Evolutionary conservation across 164 flowering plant genomes (phyloP).

Genomic region (Magnolia kwangsiensis): DNA sequence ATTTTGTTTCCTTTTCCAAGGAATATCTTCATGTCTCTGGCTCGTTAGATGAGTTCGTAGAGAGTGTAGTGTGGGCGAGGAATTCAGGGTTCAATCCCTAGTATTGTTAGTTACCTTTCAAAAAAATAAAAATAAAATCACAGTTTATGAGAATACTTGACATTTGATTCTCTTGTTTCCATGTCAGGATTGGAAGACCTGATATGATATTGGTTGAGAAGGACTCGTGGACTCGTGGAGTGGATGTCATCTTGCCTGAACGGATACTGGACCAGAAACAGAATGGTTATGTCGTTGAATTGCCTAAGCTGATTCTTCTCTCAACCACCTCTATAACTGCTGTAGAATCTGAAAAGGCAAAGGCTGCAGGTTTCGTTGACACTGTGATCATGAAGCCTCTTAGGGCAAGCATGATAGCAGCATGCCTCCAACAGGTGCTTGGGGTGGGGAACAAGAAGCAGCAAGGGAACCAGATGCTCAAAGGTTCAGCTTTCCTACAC

Average conservation of each 20-base stretch:
- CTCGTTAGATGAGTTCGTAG: too few relatives aligned
- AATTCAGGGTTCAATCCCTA: too few relatives aligned
- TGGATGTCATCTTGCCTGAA: constrained; percentile 26
- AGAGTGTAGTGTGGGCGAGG: too few relatives aligned
- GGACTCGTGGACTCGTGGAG: constrained; percentile 59
- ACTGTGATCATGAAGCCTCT: constrained; percentile 81
- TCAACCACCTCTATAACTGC: constrained; percentile 64
- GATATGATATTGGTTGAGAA: constrained; percentile 82
- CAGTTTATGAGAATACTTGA: neutral
- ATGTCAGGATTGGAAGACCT: constrained; percentile 40
- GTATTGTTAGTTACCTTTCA: too few relatives aligned
- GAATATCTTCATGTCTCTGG: too few relatives aligned
- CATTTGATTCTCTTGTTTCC: constrained; percentile 2
- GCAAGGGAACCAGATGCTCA: constrained; percentile 37
- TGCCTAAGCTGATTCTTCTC: constrained; percentile 69
- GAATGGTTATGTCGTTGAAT: constrained; percentile 29
- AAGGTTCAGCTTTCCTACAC: constrained; percentile 42
- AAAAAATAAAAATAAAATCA: too few relatives aligned
- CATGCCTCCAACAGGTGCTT: constrained; percentile 76
- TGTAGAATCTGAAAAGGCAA: constrained; percentile 60
- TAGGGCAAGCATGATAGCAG: constrained; percentile 81
- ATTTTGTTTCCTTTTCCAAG: too few relatives aligned
- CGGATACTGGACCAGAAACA: constrained; percentile 34
- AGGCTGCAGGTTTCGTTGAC: constrained; percentile 69
- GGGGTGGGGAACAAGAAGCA: constrained; percentile 53